phyloP scores from a whole-genome alignment of 2,329 filamentous ascomycete genomes.

The Pochonia chlamydosporia region DNA sequence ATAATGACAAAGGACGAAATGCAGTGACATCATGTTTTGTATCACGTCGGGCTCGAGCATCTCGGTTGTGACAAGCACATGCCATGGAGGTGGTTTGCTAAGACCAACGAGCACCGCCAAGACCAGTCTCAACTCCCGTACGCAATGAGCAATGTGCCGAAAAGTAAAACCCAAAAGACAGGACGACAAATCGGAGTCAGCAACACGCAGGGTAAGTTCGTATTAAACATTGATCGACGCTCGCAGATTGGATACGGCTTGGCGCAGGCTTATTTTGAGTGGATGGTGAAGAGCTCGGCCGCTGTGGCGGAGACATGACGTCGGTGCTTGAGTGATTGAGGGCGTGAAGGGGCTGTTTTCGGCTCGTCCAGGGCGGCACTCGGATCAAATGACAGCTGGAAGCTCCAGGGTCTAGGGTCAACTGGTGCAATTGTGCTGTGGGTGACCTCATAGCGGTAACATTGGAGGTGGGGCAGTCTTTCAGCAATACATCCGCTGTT shows the following conservation, averaged over 20 bases:
- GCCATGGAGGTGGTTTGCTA: background rate
- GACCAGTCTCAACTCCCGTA: too few relatives aligned
- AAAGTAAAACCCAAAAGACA: background rate
- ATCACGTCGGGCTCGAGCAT: too few relatives aligned
- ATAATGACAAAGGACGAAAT: background rate
- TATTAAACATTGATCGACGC: background rate
- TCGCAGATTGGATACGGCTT: too few relatives aligned
- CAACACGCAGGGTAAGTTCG: background rate
- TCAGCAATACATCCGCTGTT: too few relatives aligned
- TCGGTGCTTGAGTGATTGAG: background rate
- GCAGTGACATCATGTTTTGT: background rate
- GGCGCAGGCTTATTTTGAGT: background rate
- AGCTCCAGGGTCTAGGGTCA: background rate
- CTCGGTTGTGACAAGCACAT: background rate
- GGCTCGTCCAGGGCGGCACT: background rate
- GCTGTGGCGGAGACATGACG: conserved; percentile 1
- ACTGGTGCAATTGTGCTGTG: too few relatives aligned
- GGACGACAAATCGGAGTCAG: too few relatives aligned
- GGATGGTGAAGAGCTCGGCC: background rate
- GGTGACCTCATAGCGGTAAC: too few relatives aligned
- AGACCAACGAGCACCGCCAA: too few relatives aligned
- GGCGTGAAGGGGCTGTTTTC: too few relatives aligned
- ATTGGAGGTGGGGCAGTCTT: too few relatives aligned
- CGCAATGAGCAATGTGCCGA: background rate
- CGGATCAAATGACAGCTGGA: background rate